Evolutionary conservation across 257 asterid genomes (phyloP).

Genomic region (Linderniella brevidens): DNA sequence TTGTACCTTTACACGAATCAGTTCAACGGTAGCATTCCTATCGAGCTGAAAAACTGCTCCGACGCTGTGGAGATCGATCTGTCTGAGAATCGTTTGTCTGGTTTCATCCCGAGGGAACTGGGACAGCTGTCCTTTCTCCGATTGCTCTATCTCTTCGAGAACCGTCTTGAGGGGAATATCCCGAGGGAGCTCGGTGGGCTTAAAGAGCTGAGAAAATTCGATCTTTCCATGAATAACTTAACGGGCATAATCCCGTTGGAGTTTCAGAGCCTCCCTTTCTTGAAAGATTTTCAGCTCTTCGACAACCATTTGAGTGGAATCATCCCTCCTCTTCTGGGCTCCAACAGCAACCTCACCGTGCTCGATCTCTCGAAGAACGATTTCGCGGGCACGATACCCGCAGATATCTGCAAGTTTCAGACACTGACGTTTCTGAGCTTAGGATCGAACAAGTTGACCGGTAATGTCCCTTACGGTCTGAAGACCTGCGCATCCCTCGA

Average conservation of each 20-base stretch:
- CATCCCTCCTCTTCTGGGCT: conserved; percentile 60
- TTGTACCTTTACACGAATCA: conserved; percentile 58
- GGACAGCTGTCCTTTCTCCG: conserved; percentile 26
- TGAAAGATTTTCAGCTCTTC: conserved; percentile 58
- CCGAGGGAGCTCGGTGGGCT: conserved; percentile 61
- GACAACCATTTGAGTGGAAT: conserved; percentile 48
- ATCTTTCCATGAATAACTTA: conserved; percentile 48
- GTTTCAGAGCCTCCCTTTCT: conserved; percentile 40
- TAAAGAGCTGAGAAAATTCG: conserved; percentile 67
- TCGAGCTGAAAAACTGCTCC: conserved; percentile 60
- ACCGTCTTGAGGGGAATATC: conserved; percentile 48
- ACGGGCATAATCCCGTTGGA: conserved; percentile 55
- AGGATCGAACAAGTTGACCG: conserved; percentile 45
- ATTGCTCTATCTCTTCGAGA: conserved; percentile 54
- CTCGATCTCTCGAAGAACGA: conserved; percentile 61
- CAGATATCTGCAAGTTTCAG: conserved; percentile 35
- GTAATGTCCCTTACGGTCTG: conserved; percentile 47
- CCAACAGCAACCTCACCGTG: conserved; percentile 37
- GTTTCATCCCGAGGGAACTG: conserved; percentile 61
- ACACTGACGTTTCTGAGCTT: conserved; percentile 60
- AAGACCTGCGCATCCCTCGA: conserved; percentile 44
- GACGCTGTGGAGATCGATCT: conserved; percentile 47
- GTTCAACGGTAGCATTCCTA: conserved; percentile 75
- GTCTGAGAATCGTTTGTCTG: conserved; percentile 59
- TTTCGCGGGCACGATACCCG: conserved; percentile 68